These are phyloP conservation scores for Trypanosomatidae sp. DNA, from an alignment of 208 protist genomes.

Conservation along the genomic window DNA sequence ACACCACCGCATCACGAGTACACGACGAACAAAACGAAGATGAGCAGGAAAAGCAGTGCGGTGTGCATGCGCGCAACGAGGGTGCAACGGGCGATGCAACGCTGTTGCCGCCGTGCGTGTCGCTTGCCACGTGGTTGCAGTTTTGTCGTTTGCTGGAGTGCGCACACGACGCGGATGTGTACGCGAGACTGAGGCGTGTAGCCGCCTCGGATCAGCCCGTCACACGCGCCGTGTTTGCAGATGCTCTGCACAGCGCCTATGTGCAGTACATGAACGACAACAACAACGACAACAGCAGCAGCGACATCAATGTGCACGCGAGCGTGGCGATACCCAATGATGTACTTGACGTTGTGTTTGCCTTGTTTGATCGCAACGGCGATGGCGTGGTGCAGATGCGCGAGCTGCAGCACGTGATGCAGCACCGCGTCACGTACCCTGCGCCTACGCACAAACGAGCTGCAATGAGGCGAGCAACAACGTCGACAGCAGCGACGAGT, in stretches of 20 bases:
- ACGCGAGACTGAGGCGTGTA: constrained; percentile 50
- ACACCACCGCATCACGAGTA: no score
- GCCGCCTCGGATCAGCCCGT: constrained; percentile 36
- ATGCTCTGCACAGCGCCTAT: constrained; percentile 35
- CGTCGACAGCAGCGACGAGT: no score
- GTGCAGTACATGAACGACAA: constrained; percentile 20
- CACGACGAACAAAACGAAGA: no score
- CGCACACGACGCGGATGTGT: constrained; percentile 31
- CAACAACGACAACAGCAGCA: no score
- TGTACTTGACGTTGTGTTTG: constrained; percentile 43
- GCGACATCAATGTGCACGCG: no score
- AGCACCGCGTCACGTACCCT: constrained; percentile 61
- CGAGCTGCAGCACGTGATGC: constrained; percentile 74
- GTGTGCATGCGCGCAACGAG: no score
- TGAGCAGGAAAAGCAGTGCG: no score
- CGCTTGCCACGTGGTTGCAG: constrained; percentile 56
- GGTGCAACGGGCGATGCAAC: no score
- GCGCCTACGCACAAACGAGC: no score
- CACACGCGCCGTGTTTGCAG: constrained; percentile 33
- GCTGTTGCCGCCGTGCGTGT: no score
- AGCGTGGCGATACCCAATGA: no score
- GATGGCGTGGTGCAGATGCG: constrained; percentile 76
- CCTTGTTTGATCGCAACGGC: constrained; percentile 73
- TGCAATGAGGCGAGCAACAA: no score
- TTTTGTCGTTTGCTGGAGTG: constrained; percentile 58